These are phyloP conservation scores for Warburgia ugandensis DNA, from an alignment of 164 flowering plant species.

Conservation along the genomic window DNA sequence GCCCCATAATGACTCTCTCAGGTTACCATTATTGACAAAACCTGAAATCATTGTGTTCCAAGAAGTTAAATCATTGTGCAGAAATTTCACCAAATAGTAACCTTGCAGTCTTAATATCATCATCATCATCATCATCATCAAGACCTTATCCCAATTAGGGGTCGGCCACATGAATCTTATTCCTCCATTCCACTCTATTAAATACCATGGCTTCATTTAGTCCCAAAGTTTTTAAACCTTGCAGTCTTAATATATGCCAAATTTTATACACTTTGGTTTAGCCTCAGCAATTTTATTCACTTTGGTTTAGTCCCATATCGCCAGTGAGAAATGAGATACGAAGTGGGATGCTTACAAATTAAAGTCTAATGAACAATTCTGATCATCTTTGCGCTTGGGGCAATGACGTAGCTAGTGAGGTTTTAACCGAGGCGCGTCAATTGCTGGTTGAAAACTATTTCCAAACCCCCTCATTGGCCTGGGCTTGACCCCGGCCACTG, in stretches of 20 bases:
- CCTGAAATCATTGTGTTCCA: constrained; percentile 46
- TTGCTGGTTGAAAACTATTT: constrained; percentile 23
- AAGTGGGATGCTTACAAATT: neutral
- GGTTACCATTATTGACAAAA: constrained; percentile 26
- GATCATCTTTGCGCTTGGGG: constrained; percentile 18
- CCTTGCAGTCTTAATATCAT: constrained; percentile 26
- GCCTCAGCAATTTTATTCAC: neutral
- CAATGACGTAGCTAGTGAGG: constrained; percentile 24
- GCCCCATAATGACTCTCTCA: constrained; percentile 21
- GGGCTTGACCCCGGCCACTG: constrained; percentile 10
- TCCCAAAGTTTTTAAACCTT: too few relatives aligned
- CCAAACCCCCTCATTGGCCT: constrained; percentile 20
- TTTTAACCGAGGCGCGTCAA: constrained; percentile 20
- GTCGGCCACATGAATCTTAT: too few relatives aligned
- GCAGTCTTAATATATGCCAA: neutral
- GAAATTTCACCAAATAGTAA: constrained; percentile 40
- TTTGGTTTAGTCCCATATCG: constrained; percentile 6
- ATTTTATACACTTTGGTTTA: neutral
- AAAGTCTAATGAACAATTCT: neutral
- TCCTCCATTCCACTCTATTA: too few relatives aligned
- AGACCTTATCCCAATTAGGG: too few relatives aligned
- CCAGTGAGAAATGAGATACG: neutral
- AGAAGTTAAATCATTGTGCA: constrained; percentile 34
- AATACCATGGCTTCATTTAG: too few relatives aligned
- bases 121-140: too few relatives aligned